Base-by-base conservation (phyloP, 306 rosid species). In the Parietaria judaica region DNA sequence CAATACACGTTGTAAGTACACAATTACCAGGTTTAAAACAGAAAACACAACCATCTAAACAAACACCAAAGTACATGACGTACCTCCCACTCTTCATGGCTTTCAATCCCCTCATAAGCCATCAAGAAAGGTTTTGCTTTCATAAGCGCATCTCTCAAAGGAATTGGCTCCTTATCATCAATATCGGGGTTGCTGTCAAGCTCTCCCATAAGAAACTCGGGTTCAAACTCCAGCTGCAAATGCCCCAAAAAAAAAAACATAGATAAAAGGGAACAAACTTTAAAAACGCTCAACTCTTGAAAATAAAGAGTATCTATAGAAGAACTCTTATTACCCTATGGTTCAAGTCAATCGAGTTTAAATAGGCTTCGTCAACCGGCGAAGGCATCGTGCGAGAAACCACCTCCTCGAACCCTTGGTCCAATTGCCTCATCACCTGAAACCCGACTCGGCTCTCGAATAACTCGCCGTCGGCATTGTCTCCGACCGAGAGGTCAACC, bases 1-100 rank as follows among this genome's bases (percentile, higher is more conserved):
- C 7, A 41, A 5, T 37, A 6, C 23, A 58, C n/a, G 39, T 6
- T 14, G 23, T n/a, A 14, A 39, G 13, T 16, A 37, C 1, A 46
- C 0, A 14, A 4, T 8, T 3, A 13, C n/a, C 0, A 23, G 14
- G 39, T 12, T 3, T 46, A 8, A 3, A 46, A 55, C 41, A 61
- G 36, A 37, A 45, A 14, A 35, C 3, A 58, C 58, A 72, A 36
- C 5, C 36, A 39, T 1, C 0, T n/a, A 49, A 4, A 49, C 14
- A n/a, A 49, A 9, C 14, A 49, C 5, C 53, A n/a, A 49, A 49
- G 38, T 68, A 60, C 17, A 50, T 56, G 76, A 64, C 13, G 12
- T 77, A 92, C 98, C 96, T 92, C 96, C 98, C 98, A 92, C 82
- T 92, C 98, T 68, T 84, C 94, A 56, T 92, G 88, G 73, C 84